phyloP scores from a whole-genome alignment of 2,329 filamentous ascomycete species.

The Xylaria sp. region DNA sequence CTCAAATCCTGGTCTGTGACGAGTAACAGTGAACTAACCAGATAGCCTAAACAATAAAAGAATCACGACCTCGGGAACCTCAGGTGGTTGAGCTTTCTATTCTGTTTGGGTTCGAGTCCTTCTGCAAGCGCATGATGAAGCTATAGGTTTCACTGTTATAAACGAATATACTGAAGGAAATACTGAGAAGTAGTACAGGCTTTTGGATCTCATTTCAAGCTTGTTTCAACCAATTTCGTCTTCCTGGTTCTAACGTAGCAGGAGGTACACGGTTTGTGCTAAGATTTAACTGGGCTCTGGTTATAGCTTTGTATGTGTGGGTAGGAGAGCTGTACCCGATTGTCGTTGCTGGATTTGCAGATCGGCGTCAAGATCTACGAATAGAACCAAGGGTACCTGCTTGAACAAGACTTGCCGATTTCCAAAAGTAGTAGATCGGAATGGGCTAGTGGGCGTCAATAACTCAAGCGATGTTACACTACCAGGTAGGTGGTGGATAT shows the following conservation, averaged over 20 bases:
- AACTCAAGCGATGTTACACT: conserved; percentile 15
- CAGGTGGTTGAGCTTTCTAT: neutral
- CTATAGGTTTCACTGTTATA: neutral
- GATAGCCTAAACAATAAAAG: too few relatives aligned
- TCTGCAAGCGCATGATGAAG: neutral
- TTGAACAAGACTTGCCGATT: conserved; percentile 19
- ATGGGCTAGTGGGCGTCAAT: conserved; percentile 3
- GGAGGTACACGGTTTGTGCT: neutral
- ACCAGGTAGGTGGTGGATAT: conserved; percentile 12
- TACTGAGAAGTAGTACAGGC: neutral
- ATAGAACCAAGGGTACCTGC: neutral
- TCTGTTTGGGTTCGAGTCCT: too few relatives aligned
- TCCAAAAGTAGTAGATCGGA: neutral
- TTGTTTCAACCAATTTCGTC: neutral
- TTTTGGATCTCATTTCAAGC: neutral
- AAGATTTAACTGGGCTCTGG: neutral
- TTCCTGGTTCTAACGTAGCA: neutral
- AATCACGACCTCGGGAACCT: neutral
- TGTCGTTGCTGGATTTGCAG: conserved; percentile 11
- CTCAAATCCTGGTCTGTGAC: neutral
- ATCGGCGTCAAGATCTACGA: conserved; percentile 18
- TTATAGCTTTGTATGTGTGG: conserved; percentile 15
- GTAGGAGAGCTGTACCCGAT: conserved; percentile 8
- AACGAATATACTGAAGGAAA: neutral
- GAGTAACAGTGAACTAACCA: too few relatives aligned